Evolutionary conservation across 176 grass and related monocot species (phyloP).

Genomic region (Paspalum notatum): DNA sequence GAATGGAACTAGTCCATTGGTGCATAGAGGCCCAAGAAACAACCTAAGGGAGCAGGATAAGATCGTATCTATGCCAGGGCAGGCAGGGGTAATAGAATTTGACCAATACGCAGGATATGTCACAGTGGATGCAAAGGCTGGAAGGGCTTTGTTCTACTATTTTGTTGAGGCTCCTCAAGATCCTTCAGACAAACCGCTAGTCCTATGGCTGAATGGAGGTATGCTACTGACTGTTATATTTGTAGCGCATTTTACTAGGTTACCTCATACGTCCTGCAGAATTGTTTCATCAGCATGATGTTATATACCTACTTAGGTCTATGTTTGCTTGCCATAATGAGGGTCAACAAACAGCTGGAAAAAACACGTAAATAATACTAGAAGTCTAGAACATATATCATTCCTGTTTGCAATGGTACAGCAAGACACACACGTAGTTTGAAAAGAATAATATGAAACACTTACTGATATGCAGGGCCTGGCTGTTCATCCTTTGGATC

Average conservation of each 20-base stretch:
- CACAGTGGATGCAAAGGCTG: conserved; percentile 56
- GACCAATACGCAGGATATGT: conserved; percentile 73
- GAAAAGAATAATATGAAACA: conserved; percentile 11
- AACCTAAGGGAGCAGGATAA: conserved; percentile 45
- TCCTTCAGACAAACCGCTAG: conserved; percentile 54
- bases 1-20: conserved; percentile 15
- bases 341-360: background rate
- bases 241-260: conserved; percentile 6
- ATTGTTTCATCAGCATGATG: background rate
- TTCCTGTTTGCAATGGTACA: conserved; percentile 1
- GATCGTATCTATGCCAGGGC: conserved; percentile 60
- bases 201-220: conserved; percentile 89
- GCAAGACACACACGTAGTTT: conserved; percentile 22
- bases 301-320: conserved; percentile 3
- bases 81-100: conserved; percentile 46
- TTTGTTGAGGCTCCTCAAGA: conserved; percentile 62
- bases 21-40: conserved; percentile 23
- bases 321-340: background rate
- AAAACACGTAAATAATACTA: background rate
- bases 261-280: conserved; percentile 12
- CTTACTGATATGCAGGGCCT: conserved; percentile 49
- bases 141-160: conserved; percentile 82
- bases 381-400: background rate
- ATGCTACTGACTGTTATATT: background rate
- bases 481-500: conserved; percentile 73